Percentiles rank a stretch among this genome's conserved stretches.
These are phyloP conservation scores for Coemansia sp. DNA, from an alignment of 192 early-diverging fungal species.

Conservation along the genomic window DNA sequence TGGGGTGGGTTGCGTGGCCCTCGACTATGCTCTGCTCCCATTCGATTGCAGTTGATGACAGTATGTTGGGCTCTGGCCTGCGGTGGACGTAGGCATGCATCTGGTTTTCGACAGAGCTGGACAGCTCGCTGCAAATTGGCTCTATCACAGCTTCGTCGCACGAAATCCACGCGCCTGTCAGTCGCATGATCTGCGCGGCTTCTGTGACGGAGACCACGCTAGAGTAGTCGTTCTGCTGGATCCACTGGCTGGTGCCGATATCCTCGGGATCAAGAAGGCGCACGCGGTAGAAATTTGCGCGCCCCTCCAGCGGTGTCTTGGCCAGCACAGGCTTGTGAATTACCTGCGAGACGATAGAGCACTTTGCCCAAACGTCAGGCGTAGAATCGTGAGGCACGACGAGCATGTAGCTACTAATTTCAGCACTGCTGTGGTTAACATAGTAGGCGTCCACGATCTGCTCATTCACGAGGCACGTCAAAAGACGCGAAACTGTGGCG, in stretches of 20 bases:
- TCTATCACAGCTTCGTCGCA: constrained; percentile 28
- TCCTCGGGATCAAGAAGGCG: constrained; percentile 54
- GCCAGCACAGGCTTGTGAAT: constrained; percentile 27
- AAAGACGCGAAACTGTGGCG: constrained; percentile 61
- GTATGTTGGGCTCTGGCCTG: constrained; percentile 29
- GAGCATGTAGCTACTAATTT: constrained; percentile 15
- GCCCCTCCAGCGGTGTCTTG: background rate
- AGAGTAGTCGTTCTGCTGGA: background rate
- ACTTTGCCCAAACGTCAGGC: constrained; percentile 16
- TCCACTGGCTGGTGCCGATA: constrained; percentile 35
- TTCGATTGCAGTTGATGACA: constrained; percentile 53
- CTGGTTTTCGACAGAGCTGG: constrained; percentile 61
- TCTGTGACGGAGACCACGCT: constrained; percentile 14
- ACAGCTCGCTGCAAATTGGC: constrained; percentile 56
- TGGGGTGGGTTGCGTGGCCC: constrained; percentile 73
- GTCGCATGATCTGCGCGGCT: constrained; percentile 50
- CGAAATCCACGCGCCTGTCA: constrained; percentile 49
- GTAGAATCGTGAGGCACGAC: constrained; percentile 24
- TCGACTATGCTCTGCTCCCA: constrained; percentile 72
- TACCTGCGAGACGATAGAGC: constrained; percentile 24
- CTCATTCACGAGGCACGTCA: constrained; percentile 63
- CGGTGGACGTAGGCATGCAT: constrained; percentile 35
- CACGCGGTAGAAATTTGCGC: constrained; percentile 3
- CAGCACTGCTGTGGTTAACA: constrained; percentile 27
- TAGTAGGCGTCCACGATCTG: constrained; percentile 53